phyloP scores from a whole-genome alignment of 1,284 basidiomycete genomes.

The Athelia psychrophila region DNA sequence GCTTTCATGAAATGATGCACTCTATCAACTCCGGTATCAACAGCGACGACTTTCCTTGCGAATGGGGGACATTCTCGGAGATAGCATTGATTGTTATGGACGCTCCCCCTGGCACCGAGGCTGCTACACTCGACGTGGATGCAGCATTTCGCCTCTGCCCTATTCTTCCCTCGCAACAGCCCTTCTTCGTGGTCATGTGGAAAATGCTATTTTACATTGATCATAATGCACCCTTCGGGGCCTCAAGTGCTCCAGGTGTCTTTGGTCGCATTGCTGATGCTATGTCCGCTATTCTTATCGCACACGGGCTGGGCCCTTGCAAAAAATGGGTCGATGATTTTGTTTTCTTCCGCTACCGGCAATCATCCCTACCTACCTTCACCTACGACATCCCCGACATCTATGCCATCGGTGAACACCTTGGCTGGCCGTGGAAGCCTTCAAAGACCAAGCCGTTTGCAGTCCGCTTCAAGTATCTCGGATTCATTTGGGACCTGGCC shows the following conservation, averaged over 20 bases:
- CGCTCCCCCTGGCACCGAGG: conserved; percentile 17
- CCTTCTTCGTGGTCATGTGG: conserved; percentile 19
- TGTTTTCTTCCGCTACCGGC: conserved; percentile 8
- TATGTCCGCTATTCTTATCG: conserved; percentile 18
- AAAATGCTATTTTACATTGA: conserved; percentile 19
- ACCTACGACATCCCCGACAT: conserved; percentile 1
- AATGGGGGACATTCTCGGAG: conserved; percentile 27
- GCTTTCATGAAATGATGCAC: background rate
- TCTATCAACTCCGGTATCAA: conserved; percentile 27
- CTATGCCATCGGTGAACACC: background rate
- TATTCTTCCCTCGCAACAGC: conserved; percentile 15
- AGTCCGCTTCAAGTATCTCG: conserved; percentile 11
- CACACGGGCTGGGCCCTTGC: conserved; percentile 6
- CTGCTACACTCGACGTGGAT: conserved; percentile 25
- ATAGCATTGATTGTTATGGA: conserved; percentile 4
- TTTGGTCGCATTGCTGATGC: conserved; percentile 32
- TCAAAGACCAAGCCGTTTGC: conserved; percentile 9
- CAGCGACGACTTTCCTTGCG: conserved; percentile 12
- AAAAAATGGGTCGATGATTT: conserved; percentile 21
- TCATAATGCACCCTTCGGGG: conserved; percentile 27
- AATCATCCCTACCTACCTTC: background rate
- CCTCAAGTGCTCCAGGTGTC: conserved; percentile 22
- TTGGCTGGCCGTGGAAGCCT: conserved; percentile 13
- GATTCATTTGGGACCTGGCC: conserved; percentile 14
- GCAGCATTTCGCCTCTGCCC: conserved; percentile 25